Evolutionary conservation across 768 basidiomycete genomes (phyloP), one percentile per base, ranked within the genome.

Genomic region (Termitomyces bulborhizus): DNA sequence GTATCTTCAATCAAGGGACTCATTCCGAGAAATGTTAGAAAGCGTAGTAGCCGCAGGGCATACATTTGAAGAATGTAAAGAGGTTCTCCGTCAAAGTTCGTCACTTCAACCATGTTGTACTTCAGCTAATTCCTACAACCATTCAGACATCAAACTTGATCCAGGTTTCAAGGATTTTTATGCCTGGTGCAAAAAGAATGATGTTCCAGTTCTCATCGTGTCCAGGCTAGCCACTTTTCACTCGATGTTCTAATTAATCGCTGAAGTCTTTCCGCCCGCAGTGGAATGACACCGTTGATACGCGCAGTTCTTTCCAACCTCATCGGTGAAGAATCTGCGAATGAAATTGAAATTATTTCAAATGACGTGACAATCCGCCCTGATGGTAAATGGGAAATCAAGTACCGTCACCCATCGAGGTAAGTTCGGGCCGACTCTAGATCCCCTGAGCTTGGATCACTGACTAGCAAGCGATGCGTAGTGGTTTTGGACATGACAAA

Each of bases 401-500:
- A 86, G 65, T 98, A 84, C 71, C 82, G 93, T 31, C 93, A 98
- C 68, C 94, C 94, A 0, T 80, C 89, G 15, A 90, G 88, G 91
- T 88, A 64, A 56, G 34, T 37, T 18, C 4, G 34, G 40, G 7
- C 26, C 6, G 15, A n/a, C 1, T 5, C 6, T 37, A 4, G n/a
- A 21, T 13, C 4, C 12, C 36, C 9, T 39, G 21, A 11, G 6
- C 16, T 15, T 11, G 11, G 8, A 7, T 7, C 13, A 3, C 9
- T 44, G n/a, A 44, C 31, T 46, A 29, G 9, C 4, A 32, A 47
- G n/a, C 29, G 27, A 41, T 46, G n/a, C 31, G 51, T 59, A 93
- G 92, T 63, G 84, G 81, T 1, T 98, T 81, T 63, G 97, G 97
- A 0, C 97, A 99, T 67, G 97, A 99, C 72, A 99, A 99, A 73